Evolutionary conservation across 371 early-diverging fungal species (phyloP).

Genomic region (Syncephalis plumigaleata): DNA sequence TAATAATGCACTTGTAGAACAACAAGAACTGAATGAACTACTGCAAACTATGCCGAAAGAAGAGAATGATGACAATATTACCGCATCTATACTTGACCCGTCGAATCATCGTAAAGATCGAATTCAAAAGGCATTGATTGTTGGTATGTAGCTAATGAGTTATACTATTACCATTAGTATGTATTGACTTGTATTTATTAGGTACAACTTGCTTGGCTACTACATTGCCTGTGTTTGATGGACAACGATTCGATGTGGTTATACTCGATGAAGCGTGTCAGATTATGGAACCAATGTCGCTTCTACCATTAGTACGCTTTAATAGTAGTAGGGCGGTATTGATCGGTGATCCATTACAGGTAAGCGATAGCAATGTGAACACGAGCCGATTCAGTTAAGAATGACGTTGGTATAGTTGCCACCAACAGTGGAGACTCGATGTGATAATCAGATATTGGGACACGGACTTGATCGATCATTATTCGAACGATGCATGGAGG

Average conservation of each 20-base stretch:
- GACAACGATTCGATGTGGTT: conserved; percentile 32
- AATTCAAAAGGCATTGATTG: conserved; percentile 20
- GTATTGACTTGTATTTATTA: conserved; percentile 14
- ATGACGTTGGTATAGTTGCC: conserved; percentile 31
- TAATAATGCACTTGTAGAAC: not conserved
- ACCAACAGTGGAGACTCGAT: conserved; percentile 42
- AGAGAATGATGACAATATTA: conserved; percentile 27
- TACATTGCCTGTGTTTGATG: conserved; percentile 33
- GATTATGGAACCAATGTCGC: conserved; percentile 66
- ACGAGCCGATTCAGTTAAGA: not conserved
- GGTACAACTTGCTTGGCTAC: conserved; percentile 68
- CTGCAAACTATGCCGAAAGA: conserved; percentile 24
- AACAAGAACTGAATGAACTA: conserved; percentile 38
- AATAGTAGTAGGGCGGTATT: conserved; percentile 37
- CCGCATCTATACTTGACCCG: conserved; percentile 35
- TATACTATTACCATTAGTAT: not conserved
- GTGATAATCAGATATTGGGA: conserved; percentile 16
- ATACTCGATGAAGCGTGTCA: conserved; percentile 77
- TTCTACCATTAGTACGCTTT: conserved; percentile 54
- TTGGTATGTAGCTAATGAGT: not conserved
- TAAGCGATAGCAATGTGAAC: not conserved
- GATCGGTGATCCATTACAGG: conserved; percentile 75
- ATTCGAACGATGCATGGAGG: conserved; percentile 54
- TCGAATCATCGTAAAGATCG: conserved; percentile 18
- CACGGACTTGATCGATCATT: conserved; percentile 60